These are phyloP conservation scores for Vigna trinervia DNA, from an alignment of 306 rosid species.

Conservation along the genomic window DNA sequence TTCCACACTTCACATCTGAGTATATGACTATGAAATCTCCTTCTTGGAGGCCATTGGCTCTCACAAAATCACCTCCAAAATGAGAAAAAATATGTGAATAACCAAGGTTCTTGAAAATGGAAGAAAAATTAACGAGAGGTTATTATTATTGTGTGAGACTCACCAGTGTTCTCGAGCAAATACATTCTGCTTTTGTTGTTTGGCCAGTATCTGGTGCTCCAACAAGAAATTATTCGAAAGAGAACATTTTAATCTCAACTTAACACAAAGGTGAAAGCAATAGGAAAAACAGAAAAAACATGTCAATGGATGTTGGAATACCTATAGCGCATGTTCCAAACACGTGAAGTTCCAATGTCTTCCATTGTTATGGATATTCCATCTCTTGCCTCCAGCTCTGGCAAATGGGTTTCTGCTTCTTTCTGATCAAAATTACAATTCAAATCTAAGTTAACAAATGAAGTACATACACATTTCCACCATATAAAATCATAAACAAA, in stretches of 20 bases:
- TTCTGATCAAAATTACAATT: constrained; percentile 57
- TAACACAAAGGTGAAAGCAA: neutral
- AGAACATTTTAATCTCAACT: constrained; percentile 41
- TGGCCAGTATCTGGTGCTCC: constrained; percentile 98
- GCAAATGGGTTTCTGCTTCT: constrained; percentile 97
- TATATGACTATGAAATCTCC: constrained; percentile 98
- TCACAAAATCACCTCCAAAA: constrained; percentile 86
- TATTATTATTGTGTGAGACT: neutral
- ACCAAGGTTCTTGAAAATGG: neutral
- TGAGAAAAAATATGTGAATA: neutral
- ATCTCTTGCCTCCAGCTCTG: constrained; percentile 91
- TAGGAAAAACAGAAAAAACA: neutral
- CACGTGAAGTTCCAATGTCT: constrained; percentile 90
- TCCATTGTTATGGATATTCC: constrained; percentile 94
- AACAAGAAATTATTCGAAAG: constrained; percentile 34
- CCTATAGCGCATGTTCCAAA: constrained; percentile 99
- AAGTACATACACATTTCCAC: neutral
- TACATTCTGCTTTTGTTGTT: constrained; percentile 99
- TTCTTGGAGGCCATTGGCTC: constrained; percentile 98
- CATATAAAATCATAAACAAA: neutral
- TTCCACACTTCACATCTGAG: constrained; percentile 86
- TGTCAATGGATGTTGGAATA: constrained; percentile 35
- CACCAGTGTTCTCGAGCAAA: constrained; percentile 97
- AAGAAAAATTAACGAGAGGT: neutral
- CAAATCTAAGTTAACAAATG: neutral